phyloP scores from a whole-genome alignment of 1,284 basidiomycete genomes.

The Puccinia polysora region DNA sequence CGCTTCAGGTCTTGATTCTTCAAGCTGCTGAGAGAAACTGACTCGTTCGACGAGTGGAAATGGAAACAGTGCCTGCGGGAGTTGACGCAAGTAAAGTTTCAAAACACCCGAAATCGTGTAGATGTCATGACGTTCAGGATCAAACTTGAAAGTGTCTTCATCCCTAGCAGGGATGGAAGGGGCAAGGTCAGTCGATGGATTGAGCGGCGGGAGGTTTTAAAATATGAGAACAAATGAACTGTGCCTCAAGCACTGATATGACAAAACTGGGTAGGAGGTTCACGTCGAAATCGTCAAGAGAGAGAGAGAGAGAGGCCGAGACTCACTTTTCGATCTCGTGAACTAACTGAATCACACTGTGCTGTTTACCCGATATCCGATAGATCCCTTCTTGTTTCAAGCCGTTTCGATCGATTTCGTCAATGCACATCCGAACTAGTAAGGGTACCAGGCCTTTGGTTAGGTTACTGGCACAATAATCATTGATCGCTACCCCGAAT shows the following conservation, averaged over 20 bases:
- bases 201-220: too few relatives aligned
- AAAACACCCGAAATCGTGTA: conserved; percentile 83
- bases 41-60: conserved; percentile 76
- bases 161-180: too few relatives aligned
- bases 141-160: conserved; percentile 77
- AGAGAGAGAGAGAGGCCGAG: too few relatives aligned
- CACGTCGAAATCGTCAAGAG: not conserved
- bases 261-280: too few relatives aligned
- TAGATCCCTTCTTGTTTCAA: conserved; percentile 45
- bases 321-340: conserved; percentile 71
- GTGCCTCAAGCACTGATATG: too few relatives aligned
- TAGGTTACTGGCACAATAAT: conserved; percentile 78
- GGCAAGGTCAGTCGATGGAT: too few relatives aligned
- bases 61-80: conserved; percentile 88
- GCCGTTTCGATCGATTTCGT: conserved; percentile 70
- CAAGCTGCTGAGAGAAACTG: conserved; percentile 54
- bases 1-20: conserved; percentile 66
- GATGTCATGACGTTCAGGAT: conserved; percentile 70
- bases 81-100: conserved; percentile 83
- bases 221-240: too few relatives aligned
- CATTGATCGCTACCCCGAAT: conserved; percentile 83
- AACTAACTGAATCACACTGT: conserved; percentile 61
- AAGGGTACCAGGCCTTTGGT: conserved; percentile 61
- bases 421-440: conserved; percentile 76
- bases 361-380: conserved; percentile 38